Evolutionary conservation across 2,329 filamentous ascomycete species (phyloP).

Genomic region (Diaporthe sp.): DNA sequence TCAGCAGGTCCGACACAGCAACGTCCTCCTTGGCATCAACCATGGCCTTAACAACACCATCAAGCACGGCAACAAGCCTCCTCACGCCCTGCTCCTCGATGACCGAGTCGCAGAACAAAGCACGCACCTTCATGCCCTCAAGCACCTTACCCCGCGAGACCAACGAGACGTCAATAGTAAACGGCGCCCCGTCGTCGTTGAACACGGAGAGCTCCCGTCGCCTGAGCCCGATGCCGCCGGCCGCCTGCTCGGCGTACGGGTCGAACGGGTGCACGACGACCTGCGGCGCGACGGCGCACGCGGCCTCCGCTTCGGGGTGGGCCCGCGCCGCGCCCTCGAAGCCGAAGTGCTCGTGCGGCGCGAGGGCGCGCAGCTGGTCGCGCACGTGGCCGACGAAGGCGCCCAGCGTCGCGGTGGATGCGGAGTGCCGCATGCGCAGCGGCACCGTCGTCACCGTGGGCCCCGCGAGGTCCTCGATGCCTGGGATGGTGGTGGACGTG

Average conservation of each 20-base stretch:
- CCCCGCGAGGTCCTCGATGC: not conserved
- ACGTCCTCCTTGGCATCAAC: not conserved
- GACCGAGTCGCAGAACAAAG: not conserved
- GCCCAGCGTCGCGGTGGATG: not conserved
- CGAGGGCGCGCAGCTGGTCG: slow-evolving; percentile 12
- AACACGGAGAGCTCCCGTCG: slow-evolving; percentile 1
- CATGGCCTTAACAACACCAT: not conserved
- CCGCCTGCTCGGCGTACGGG: not conserved
- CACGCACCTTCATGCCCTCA: not conserved
- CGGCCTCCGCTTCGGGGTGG: not conserved
- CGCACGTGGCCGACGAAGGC: not conserved
- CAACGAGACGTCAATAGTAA: not conserved
- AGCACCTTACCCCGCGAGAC: not conserved
- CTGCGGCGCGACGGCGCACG: not conserved
- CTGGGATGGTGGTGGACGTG: not conserved
- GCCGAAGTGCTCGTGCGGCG: not conserved
- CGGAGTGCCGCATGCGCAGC: not conserved
- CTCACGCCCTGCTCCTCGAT: slow-evolving; percentile 11
- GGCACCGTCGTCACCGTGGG: slow-evolving; percentile 3
- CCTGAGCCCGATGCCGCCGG: not conserved
- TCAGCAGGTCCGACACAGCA: not conserved
- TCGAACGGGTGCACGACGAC: slow-evolving; percentile 7
- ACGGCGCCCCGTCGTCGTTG: not conserved
- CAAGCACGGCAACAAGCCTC: not conserved
- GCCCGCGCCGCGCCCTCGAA: not conserved